A percentile compares a stretch with the other conserved stretches of the same genome.
Conservation (phyloP, 768 basidiomycete genomes). For the Butyriboletus loyo region DNA sequence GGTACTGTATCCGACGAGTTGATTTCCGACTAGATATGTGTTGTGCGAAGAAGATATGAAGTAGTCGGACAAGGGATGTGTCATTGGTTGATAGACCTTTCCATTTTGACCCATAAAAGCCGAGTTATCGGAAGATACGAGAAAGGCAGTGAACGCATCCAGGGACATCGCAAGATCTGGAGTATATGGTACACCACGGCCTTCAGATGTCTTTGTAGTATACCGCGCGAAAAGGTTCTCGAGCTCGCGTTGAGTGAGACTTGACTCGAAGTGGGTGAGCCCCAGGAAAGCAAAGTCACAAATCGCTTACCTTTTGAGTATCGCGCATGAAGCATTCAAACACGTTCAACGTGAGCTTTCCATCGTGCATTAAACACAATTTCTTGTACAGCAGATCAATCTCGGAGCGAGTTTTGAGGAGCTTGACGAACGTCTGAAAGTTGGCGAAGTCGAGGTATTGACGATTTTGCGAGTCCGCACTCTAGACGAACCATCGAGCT, state of each 20-base stretch:
- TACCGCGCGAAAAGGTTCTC: conserved; percentile 37
- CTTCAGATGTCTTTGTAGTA: conserved; percentile 12
- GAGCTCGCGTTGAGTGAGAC: conserved; percentile 33
- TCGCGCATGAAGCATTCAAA: conserved; percentile 53
- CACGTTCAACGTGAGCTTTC: conserved; percentile 33
- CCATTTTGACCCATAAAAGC: conserved; percentile 51
- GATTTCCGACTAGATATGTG: conserved; percentile 84
- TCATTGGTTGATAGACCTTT: conserved; percentile 80
- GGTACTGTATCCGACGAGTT: conserved; percentile 84
- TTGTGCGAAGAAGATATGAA: conserved; percentile 90
- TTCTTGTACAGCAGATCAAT: conserved; percentile 61
- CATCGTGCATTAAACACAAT: conserved; percentile 31
- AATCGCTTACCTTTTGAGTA: conserved; percentile 45
- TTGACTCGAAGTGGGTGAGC: conserved; percentile 32
- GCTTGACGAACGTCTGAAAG: conserved; percentile 80
- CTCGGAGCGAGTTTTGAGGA: conserved; percentile 83
- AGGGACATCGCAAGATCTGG: conserved; percentile 38
- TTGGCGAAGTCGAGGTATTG: conserved; percentile 71
- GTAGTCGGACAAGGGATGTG: conserved; percentile 81
- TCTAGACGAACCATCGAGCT: conserved; percentile 36
- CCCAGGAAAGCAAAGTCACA: neutral
- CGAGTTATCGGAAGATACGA: conserved; percentile 76
- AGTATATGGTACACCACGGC: neutral
- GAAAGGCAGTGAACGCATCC: conserved; percentile 73
- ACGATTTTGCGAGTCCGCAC: conserved; percentile 54